A percentile compares a stretch with the other conserved stretches of the same genome.
phyloP scores from a whole-genome alignment of 805 yeast species.

The Candida patagonica region DNA sequence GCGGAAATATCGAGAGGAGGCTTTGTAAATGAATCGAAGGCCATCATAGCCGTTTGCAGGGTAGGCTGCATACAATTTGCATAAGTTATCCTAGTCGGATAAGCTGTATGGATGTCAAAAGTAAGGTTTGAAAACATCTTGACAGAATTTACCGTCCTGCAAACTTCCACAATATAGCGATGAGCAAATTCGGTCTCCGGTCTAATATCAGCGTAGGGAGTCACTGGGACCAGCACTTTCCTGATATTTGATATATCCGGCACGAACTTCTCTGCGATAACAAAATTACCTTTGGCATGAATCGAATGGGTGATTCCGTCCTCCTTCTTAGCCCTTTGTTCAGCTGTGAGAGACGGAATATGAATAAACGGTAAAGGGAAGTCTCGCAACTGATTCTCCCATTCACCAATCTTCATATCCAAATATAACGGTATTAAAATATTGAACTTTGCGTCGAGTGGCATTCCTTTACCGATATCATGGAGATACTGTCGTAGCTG shows the following conservation, averaged over 20 bases:
- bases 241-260: conserved; percentile 45
- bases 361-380: conserved; percentile 77
- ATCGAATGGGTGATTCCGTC: neutral
- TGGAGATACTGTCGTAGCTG: conserved; percentile 54
- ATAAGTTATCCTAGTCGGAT: conserved; percentile 68
- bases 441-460: conserved; percentile 58
- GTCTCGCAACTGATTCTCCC: conserved; percentile 67
- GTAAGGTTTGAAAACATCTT: conserved; percentile 58
- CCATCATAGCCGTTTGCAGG: conserved; percentile 66
- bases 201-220: conserved; percentile 28
- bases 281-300: conserved; percentile 49
- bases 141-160: conserved; percentile 67
- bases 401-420: conserved; percentile 48
- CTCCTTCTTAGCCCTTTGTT: conserved; percentile 19
- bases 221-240: conserved; percentile 52
- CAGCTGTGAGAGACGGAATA: conserved; percentile 45
- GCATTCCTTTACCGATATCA: conserved; percentile 76
- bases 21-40: conserved; percentile 75
- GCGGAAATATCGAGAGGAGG: conserved; percentile 84
- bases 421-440: conserved; percentile 56
- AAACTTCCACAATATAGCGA: conserved; percentile 51
- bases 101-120: conserved; percentile 44
- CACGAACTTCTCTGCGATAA: conserved; percentile 58
- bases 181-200: conserved; percentile 29
- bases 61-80: conserved; percentile 80